Evolutionary conservation across 352 stramenopile species (phyloP).

Genomic region (Ochromonadaceae sp.): DNA sequence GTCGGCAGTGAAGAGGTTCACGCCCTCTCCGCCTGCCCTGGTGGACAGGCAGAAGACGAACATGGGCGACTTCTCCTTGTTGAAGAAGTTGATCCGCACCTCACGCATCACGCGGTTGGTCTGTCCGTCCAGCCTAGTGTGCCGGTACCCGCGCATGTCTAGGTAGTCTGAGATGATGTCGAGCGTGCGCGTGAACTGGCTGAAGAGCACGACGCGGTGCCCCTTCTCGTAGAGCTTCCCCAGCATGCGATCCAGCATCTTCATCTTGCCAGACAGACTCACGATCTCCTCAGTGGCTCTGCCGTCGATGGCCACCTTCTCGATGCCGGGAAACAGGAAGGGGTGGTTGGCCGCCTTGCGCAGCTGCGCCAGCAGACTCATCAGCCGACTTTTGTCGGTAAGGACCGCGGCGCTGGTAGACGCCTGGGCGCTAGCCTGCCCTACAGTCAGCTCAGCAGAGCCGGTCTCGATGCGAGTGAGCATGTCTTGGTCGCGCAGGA

Average conservation of each 20-base stretch:
- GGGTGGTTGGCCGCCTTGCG: conserved; percentile 83
- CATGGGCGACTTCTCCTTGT: conserved; percentile 61
- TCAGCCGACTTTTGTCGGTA: conserved; percentile 60
- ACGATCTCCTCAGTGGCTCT: conserved; percentile 33
- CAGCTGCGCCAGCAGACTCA: conserved; percentile 81
- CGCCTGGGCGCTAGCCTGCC: conserved; percentile 62
- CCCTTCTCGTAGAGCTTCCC: conserved; percentile 73
- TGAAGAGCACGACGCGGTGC: conserved; percentile 87
- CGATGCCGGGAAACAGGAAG: conserved; percentile 70
- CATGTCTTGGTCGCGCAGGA: conserved; percentile 24
- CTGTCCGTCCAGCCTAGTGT: conserved; percentile 69
- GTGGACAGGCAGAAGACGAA: conserved; percentile 87
- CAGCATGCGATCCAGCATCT: conserved; percentile 52
- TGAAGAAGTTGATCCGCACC: conserved; percentile 77
- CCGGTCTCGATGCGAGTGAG: conserved; percentile 17
- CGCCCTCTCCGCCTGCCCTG: conserved; percentile 80
- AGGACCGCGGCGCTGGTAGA: background rate
- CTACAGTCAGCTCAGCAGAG: conserved; percentile 44
- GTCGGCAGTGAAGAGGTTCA: conserved; percentile 89
- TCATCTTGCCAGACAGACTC: conserved; percentile 39
- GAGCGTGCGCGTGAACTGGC: conserved; percentile 75
- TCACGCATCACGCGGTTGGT: conserved; percentile 67
- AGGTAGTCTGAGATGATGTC: conserved; percentile 83
- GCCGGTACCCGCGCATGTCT: conserved; percentile 61
- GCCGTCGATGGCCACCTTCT: conserved; percentile 25